A percentile compares a stretch with the other conserved stretches of the same genome.
Conservation (phyloP, 768 basidiomycete genomes). For the Dioszegia aurantiaca region DNA sequence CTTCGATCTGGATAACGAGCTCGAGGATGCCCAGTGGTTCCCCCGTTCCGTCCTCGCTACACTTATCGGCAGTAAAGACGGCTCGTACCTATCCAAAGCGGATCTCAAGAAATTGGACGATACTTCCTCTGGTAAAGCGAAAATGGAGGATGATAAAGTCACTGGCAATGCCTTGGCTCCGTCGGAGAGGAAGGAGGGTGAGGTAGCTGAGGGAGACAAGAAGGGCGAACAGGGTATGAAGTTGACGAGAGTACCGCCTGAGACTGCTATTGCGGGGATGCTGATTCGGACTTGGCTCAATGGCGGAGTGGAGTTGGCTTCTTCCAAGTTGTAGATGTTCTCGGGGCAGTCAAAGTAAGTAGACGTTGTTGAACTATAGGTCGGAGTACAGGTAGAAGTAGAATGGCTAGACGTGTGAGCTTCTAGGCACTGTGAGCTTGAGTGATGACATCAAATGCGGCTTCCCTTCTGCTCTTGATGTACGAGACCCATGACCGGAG, state of each 20-base stretch:
- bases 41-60: conserved; percentile 67
- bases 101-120: conserved; percentile 58
- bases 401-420: too few species aligned
- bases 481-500: too few species aligned
- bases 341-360: background rate
- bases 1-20: conserved; percentile 86
- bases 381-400: too few species aligned
- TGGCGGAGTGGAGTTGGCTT: conserved; percentile 44
- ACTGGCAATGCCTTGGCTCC: conserved; percentile 47
- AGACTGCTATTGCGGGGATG: conserved; percentile 77
- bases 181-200: conserved; percentile 43
- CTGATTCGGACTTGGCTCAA: conserved; percentile 74
- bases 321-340: conserved; percentile 24
- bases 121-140: conserved; percentile 15
- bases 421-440: too few species aligned
- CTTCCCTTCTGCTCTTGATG: too few species aligned
- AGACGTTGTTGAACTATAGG: background rate
- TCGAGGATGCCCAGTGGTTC: conserved; percentile 91
- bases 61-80: conserved; percentile 62
- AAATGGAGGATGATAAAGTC: conserved; percentile 52
- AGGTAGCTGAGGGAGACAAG: conserved; percentile 33
- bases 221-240: conserved; percentile 13
- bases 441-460: too few species aligned
- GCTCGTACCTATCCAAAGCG: conserved; percentile 56
- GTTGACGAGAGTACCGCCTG: conserved; percentile 70